Conservation (phyloP, 2,329 filamentous ascomycete genomes). For the Colletotrichum brevisporum region DNA sequence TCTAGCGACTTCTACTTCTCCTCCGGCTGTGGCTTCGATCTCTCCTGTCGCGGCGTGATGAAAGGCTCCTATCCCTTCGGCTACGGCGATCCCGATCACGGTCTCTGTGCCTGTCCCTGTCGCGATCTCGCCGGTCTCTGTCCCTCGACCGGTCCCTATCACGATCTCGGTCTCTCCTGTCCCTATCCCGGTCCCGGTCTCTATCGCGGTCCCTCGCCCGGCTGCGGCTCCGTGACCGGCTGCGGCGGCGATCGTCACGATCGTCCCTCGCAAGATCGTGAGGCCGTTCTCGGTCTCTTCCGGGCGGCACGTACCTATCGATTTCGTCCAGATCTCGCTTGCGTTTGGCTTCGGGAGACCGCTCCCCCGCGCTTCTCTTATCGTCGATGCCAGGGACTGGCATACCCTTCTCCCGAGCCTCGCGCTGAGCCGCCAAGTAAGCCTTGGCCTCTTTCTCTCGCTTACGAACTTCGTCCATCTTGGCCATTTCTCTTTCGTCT, state of each 20-base stretch:
- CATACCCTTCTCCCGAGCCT: conserved; percentile 71
- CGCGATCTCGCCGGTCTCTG: conserved; percentile 51
- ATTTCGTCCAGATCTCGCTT: conserved; percentile 55
- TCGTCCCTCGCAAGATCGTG: conserved; percentile 46
- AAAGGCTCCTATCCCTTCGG: conserved; percentile 29
- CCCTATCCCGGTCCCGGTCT: conserved; percentile 49
- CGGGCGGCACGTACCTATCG: conserved; percentile 64
- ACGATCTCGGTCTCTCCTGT: conserved; percentile 45
- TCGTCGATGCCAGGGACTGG: conserved; percentile 72
- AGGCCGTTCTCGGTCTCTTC: conserved; percentile 51
- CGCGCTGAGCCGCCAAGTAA: conserved; percentile 73
- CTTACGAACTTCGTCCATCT: conserved; percentile 73
- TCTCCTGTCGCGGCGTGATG: conserved; percentile 26
- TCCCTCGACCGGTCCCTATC: conserved; percentile 51
- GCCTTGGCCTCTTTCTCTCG: conserved; percentile 75
- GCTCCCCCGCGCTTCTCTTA: conserved; percentile 56
- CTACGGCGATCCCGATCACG: conserved; percentile 32
- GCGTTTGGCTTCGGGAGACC: conserved; percentile 59
- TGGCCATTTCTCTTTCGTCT: conserved; percentile 69
- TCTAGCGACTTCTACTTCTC: conserved; percentile 22
- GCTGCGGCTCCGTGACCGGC: conserved; percentile 53
- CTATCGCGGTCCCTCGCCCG: conserved; percentile 52
- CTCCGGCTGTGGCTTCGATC: conserved; percentile 22
- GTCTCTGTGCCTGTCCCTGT: conserved; percentile 48
- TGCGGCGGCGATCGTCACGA: conserved; percentile 51